Base-by-base conservation (phyloP, 805 yeast species). In the Jamesozyma lodderae region DNA sequence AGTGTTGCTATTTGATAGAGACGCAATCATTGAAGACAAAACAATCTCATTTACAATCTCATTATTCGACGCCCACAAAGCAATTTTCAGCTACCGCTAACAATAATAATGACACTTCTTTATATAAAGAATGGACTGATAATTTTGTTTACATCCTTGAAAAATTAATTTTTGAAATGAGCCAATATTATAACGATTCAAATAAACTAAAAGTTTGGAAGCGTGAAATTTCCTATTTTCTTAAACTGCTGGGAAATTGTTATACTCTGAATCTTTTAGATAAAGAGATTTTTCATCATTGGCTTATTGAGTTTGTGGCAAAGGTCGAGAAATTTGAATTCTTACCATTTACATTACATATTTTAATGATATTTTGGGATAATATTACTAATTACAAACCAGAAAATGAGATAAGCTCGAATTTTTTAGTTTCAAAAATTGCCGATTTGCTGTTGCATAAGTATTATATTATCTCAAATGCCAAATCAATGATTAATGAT, bases 41-140 rank as follows among this genome's bases (percentile, higher is more conserved):
- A 10, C 27, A 35, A 40, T 15, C 17, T 15, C 42, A 42, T 19
- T 10, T 6, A 36, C 40, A 9, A 45, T 25, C 5, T 28, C 19
- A 4, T 16, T 16, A 4, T 7, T 10, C 16, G 11, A 28, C 16
- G 11, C 5, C 16, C 24, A 16, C 29, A n/a, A 57, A 62, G 18
- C 73, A 8, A 14, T 8, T 13, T 11, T 28, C 31, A 28, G 7
- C n/a, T 14, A 11, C 13, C 15, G 4, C 36, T 4, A 25, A 16
- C 9, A 29, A 29, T 18, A 29, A 29, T 18, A 7, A 17, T 18
- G 32, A 29, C 70, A n/a, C 18, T n/a, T 17, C n/a, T 34, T 81
- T 96, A 86, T 66, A 80, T 15, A 75, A 74, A 41, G 95, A 86
- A 54, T 90, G 97, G 97, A 83, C 96, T 0, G 82, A 78, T 30